Percentiles rank a stretch among this genome's conserved stretches.
Conservation (phyloP, 2,329 filamentous ascomycete genomes). For the Cytospora schulzeri region DNA sequence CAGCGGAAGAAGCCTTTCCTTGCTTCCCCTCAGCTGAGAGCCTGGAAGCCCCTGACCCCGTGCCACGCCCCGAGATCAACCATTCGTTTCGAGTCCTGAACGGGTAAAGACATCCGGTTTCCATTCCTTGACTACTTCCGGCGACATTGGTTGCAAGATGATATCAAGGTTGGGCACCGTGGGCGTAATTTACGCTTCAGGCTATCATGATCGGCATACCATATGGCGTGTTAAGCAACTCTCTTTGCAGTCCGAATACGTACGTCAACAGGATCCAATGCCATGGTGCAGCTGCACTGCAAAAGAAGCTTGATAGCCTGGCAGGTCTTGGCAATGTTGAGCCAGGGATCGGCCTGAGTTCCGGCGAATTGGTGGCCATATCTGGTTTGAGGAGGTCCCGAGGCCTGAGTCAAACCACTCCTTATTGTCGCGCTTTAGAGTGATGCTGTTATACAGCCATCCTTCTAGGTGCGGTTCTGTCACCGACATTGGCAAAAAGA, state of each 20-base stretch:
- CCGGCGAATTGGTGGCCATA: constrained; percentile 12
- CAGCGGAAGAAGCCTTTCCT: constrained; percentile 20
- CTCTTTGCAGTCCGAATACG: not conserved
- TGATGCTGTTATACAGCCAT: not conserved
- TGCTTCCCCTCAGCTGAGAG: constrained; percentile 18
- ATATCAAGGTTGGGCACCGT: constrained; percentile 14
- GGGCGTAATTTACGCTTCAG: constrained; percentile 5
- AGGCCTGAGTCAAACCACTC: not conserved
- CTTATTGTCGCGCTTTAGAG: not conserved
- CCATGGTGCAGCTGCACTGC: not conserved
- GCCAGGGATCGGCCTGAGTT: constrained; percentile 4
- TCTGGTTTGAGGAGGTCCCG: not conserved
- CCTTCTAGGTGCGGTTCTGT: not conserved
- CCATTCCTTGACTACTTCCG: constrained; percentile 12
- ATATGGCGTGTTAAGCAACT: not conserved
- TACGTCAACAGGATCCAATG: not conserved
- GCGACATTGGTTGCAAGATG: constrained; percentile 14
- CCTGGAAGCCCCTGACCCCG: constrained; percentile 20
- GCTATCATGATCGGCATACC: not conserved
- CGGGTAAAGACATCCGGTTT: constrained; percentile 14
- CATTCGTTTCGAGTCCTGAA: constrained; percentile 19
- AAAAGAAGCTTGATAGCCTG: not conserved
- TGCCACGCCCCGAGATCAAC: constrained; percentile 10
- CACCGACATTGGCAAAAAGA: not conserved
- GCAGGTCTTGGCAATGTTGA: not conserved